phyloP scores from a whole-genome alignment of 345 rosid genomes.

The Citrus trifoliata region DNA sequence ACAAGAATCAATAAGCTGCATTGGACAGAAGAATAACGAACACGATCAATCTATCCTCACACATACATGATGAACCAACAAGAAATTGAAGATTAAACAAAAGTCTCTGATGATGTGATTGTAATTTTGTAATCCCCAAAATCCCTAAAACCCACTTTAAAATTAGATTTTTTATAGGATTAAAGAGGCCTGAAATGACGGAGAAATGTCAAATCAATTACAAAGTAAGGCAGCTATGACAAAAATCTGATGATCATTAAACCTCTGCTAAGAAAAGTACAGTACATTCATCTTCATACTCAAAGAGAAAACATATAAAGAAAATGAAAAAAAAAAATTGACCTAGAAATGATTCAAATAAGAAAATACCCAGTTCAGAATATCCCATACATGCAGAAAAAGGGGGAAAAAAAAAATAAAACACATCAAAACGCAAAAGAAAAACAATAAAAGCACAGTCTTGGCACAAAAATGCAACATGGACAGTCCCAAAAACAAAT shows the following conservation, averaged over 20 bases:
- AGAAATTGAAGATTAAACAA: background rate
- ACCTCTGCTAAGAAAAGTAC: background rate
- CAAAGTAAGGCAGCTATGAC: background rate
- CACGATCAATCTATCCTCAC: background rate
- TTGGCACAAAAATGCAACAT: background rate
- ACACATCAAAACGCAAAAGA: background rate
- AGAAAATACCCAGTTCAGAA: background rate
- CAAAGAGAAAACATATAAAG: background rate
- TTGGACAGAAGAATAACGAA: background rate
- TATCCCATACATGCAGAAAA: background rate
- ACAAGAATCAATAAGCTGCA: background rate
- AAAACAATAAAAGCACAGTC: background rate
- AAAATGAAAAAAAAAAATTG: background rate
- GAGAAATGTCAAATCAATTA: conserved; percentile 16
- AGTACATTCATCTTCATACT: background rate
- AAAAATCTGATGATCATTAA: background rate
- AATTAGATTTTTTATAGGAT: background rate
- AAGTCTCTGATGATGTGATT: background rate
- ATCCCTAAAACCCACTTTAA: background rate
- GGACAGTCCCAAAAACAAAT: background rate
- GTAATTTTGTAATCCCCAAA: background rate
- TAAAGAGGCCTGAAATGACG: background rate
- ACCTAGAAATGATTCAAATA: background rate
- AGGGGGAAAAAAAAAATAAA: background rate
- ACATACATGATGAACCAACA: background rate